Conservation (phyloP, 257 asterid genomes). For the Euphrasia confusa region DNA sequence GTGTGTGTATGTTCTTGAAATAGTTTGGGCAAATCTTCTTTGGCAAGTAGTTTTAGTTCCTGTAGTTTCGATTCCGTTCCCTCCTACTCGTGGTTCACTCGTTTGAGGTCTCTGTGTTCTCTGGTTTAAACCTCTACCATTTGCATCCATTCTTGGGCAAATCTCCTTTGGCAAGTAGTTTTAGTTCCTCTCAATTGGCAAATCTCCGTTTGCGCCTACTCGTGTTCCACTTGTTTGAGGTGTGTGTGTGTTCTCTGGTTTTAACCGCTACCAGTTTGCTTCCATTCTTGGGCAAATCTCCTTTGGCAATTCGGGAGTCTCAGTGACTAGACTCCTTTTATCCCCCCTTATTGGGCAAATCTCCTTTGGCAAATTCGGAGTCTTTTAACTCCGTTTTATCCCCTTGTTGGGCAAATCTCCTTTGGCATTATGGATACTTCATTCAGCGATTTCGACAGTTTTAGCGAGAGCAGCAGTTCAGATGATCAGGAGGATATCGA, state of each 20-base stretch:
- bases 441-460: conserved; percentile 62
- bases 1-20: conserved; percentile 14
- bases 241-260: conserved; percentile 18
- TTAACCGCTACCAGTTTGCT: conserved; percentile 13
- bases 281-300: conserved; percentile 12
- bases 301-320: not conserved
- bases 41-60: conserved; percentile 41
- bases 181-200: conserved; percentile 22
- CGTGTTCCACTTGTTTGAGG: conserved; percentile 24
- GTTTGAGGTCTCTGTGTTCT: conserved; percentile 21
- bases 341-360: not conserved
- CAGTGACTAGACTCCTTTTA: not conserved
- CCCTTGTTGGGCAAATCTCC: conserved; percentile 25
- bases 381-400: not conserved
- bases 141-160: conserved; percentile 39
- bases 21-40: conserved; percentile 57
- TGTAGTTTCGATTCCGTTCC: conserved; percentile 21
- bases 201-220: conserved; percentile 37
- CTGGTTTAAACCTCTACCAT: conserved; percentile 21
- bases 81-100: conserved; percentile 15
- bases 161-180: conserved; percentile 63
- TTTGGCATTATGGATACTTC: conserved; percentile 62
- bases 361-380: not conserved
- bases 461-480: conserved; percentile 72
- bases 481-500: conserved; percentile 84